Evolutionary conservation across 495 filamentous ascomycete genomes (phyloP), one percentile per base, ranked within the genome.

Genomic region (Pyronema omphalodes): DNA sequence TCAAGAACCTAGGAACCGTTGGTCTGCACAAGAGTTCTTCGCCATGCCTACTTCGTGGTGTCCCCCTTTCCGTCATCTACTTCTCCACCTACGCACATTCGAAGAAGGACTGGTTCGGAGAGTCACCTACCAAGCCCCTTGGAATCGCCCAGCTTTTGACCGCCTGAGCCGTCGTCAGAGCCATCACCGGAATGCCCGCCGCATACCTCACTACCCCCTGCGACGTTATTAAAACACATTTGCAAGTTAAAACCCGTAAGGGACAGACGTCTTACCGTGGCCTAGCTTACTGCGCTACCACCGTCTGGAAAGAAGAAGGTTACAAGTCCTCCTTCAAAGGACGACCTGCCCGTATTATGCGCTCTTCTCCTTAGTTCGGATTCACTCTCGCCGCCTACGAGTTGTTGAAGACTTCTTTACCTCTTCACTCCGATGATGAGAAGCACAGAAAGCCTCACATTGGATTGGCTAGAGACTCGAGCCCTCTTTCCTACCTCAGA

Each of bases 131-230:
- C 46, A 86, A 94, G 71, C 88, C 86, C 67, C 84, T 98, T 43
- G 88, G 91, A 35, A 76, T 98, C 48, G 58, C 94, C 19, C 91
- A 96, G 69, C 83, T 98, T 52, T 78, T 98, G 7, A 89, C 86
- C 1, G 86, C 91, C 7, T 93, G 93, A 69, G 91, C 91, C 49
- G 93, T 96, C 44, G 91, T 93, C 48, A 93, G 91, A 71, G 96
- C 96, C 91, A 93, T 93, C 11, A 88, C 91, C n/a, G 91, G 91
- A 71, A 98, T 98, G 93, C 91, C 91, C 11, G 89, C 91, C 1
- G 91, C 91, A 5, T 98, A 98, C 69, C 74, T 98, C 54, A 98
- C 91, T 17, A 98, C 91, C 3, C 91, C 91, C 3, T 95, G 84
- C 71, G 91, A 98, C 66, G 91, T 98, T 56, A 95, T 98, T 79